Evolutionary conservation across 257 asterid genomes (phyloP).

Genomic region (Nicotiana noctiflora): DNA sequence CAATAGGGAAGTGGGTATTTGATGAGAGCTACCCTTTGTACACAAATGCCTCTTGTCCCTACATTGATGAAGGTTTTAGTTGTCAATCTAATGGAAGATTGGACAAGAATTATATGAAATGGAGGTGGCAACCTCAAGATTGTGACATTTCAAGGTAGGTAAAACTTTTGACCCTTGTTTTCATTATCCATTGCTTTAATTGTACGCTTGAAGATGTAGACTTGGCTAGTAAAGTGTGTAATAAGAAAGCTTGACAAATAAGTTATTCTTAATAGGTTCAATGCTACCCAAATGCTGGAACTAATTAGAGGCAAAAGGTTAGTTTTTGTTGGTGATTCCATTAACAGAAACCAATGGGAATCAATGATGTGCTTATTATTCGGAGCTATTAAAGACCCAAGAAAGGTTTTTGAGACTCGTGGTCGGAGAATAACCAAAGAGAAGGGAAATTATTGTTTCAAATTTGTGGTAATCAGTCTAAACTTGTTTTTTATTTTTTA

Average conservation of each 20-base stretch:
- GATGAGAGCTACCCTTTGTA: constrained; percentile 78
- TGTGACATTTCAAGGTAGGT: constrained; percentile 96
- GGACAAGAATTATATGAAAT: constrained; percentile 68
- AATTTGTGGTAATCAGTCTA: constrained; percentile 57
- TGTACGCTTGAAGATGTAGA: background rate
- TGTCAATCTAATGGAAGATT: constrained; percentile 73
- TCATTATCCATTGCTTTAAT: background rate
- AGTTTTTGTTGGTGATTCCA: constrained; percentile 86
- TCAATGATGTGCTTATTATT: constrained; percentile 83
- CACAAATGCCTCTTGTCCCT: constrained; percentile 62
- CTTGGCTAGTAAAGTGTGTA: background rate
- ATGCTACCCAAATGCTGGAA: constrained; percentile 77
- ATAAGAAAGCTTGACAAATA: background rate
- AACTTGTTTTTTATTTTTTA: background rate
- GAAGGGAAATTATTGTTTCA: constrained; percentile 74
- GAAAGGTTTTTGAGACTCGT: constrained; percentile 70
- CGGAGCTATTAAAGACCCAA: constrained; percentile 69
- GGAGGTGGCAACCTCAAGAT: constrained; percentile 92
- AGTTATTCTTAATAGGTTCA: constrained; percentile 39
- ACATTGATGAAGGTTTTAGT: constrained; percentile 83
- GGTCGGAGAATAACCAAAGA: constrained; percentile 78
- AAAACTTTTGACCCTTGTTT: background rate
- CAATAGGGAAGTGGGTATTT: constrained; percentile 72
- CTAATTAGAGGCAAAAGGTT: constrained; percentile 76
- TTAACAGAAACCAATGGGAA: constrained; percentile 93